Conservation (phyloP, 306 rosid species). For the Oemleria cerasiformis region DNA sequence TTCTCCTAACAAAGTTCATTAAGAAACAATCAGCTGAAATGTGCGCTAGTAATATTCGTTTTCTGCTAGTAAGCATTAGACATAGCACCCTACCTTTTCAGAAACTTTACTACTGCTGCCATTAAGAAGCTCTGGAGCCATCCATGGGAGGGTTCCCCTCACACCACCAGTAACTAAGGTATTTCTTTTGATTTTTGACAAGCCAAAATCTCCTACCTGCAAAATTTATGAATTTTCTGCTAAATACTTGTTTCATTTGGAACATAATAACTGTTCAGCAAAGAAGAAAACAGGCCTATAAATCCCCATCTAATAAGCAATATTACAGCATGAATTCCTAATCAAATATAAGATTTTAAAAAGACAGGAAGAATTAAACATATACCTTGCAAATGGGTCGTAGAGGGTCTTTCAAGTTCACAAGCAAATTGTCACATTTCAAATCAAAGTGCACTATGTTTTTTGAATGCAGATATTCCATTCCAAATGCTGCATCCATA, state of each 20-base stretch:
- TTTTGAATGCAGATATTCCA: conserved; percentile 89
- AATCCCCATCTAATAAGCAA: background rate
- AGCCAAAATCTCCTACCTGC: conserved; percentile 92
- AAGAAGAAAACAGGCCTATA: background rate
- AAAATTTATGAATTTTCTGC: conserved; percentile 12
- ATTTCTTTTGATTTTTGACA: conserved; percentile 81
- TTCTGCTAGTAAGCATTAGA: conserved; percentile 4
- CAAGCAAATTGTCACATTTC: conserved; percentile 90
- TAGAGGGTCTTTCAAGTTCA: conserved; percentile 73
- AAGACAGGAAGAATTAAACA: background rate
- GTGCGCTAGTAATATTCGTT: background rate
- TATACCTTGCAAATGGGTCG: conserved; percentile 95
- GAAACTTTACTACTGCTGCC: conserved; percentile 91
- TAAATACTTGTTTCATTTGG: conserved; percentile 2
- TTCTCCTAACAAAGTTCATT: too few species aligned
- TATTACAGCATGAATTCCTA: background rate
- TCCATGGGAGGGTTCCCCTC: conserved; percentile 91
- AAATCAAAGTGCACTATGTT: conserved; percentile 90
- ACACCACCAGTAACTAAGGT: conserved; percentile 90
- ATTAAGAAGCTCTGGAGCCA: conserved; percentile 89
- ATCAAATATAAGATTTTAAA: background rate
- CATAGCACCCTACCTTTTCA: conserved; percentile 58
- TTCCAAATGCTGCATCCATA: conserved; percentile 96
- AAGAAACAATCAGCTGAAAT: background rate
- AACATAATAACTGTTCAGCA: background rate